Base-by-base conservation (phyloP, 2,329 filamentous ascomycete species). In the Sporothrix mexicana region DNA sequence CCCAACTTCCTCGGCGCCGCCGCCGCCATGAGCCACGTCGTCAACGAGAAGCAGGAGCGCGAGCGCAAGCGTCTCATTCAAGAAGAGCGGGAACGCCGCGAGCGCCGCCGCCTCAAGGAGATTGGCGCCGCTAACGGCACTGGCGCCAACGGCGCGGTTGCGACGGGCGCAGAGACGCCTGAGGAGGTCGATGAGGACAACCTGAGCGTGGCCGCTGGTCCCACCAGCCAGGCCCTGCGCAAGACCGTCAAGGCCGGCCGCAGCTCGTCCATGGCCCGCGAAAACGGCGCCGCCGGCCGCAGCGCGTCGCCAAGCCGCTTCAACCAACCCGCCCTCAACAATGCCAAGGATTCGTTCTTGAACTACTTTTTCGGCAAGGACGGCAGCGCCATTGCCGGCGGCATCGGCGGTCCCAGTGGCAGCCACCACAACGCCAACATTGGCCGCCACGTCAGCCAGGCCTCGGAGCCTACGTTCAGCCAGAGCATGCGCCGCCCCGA, bases 321-420 rank as follows among this genome's bases (percentile, higher is more conserved):
- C 75, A 88, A 88, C 75, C 85, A 85, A 36, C 88, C 89, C 75
- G 84, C 84, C 4, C 80, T 87, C 68, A 90, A 91, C 72, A 88
- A 85, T 74, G 89, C 93, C 55, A 89, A 91, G 75, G 96, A 99
- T 82, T 97, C 94, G 0, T 99, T 99, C 85, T 83, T 99, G 75
- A 98, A 95, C 83, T 99, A 99, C 83, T 99, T 99, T 83, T 99
- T 99, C 79, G 95, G 96, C 78, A 98, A 99, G 80, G 96, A 99
- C 74, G 93, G 93, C 67, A 62, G 68, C 67, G 62, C 68, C 15
- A 49, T 47, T 1, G 43, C n/a, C 43, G 36, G 69, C 25, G 61
- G 43, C 10, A 1, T 25, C 6, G 62, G 67, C 47, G n/a, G 23
- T 25, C 64, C 62, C 45, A 20, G 30, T 45, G 3, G 13, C 15